Evolutionary conservation across 1,139 yeast species (phyloP), one percentile per base, ranked within the genome.

Genomic region (Yamadazyma mexicana): DNA sequence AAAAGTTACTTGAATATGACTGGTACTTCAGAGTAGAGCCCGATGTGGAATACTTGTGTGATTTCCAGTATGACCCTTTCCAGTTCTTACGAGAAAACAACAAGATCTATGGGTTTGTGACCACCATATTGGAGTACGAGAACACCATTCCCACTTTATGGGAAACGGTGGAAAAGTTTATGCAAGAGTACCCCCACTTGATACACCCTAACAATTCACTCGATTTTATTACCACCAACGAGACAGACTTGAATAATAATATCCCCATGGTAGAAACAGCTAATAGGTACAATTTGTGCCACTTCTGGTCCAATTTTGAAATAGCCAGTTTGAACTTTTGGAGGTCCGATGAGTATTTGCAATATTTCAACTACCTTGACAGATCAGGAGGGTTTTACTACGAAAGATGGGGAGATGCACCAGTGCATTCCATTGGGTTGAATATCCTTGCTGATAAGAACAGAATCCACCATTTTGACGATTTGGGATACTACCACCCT

Each of bases 371-470:
- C 15, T 74, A 71, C 58, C 66, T 91, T 40, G 94, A 88, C 55
- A 47, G 67, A 34, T 62, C 81, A 0, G 96, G 95, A 1, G 97
- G 96, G 0, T 89, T 91, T 54, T 86, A 86, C 59, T 88, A 88
- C 56, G 94, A 85, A 61, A 69, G 98, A 49, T 92, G 98, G 98
- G 98, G 98, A 3, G 98, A 92, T 64, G 98, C 98, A 0, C 98
- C 98, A 0, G 95, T 92, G 5, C 98, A 92, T 60, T 74, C 96
- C 0, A 75, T 91, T 25, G 98, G 81, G 0, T 77, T 83, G 4
- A 64, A 82, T 1, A 59, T 91, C 26, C 63, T 92, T 38, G 68
- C 88, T 40, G 87, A 86, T 54, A 78, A 72, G 45, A 61, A 77
- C 33, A 80, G 83, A 52, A 75, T 92, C 37, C 91, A 87, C 54